Evolutionary conservation across 2,329 filamentous ascomycete genomes (phyloP).

Genomic region (Hymenoscyphus infarciens): DNA sequence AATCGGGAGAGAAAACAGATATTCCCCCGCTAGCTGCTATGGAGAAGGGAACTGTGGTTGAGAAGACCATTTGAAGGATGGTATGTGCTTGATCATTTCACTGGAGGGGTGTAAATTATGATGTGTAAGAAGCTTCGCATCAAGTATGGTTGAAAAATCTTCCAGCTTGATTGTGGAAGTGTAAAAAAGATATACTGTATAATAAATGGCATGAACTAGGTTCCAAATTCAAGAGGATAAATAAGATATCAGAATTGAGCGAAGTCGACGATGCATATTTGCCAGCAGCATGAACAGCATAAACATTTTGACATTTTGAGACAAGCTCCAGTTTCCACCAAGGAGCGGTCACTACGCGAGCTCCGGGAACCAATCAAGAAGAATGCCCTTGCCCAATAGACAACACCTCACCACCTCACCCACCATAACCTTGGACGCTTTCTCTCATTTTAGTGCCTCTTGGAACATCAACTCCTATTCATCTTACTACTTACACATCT

Average conservation of each 20-base stretch:
- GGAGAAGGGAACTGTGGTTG: background rate
- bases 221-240: background rate
- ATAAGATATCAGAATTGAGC: background rate
- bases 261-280: background rate
- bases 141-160: background rate
- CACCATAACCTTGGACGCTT: slow-evolving; percentile 21
- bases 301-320: slow-evolving; percentile 24
- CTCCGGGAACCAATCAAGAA: slow-evolving; percentile 26
- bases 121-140: background rate
- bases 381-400: slow-evolving; percentile 11
- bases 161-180: background rate
- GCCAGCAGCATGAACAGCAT: slow-evolving; percentile 14
- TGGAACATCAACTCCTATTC: background rate
- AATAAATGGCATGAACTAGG: background rate
- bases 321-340: slow-evolving; percentile 20
- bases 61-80: background rate
- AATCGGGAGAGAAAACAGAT: slow-evolving; percentile 15
- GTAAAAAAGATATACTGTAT: background rate
- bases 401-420: slow-evolving; percentile 14
- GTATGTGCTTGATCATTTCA: background rate
- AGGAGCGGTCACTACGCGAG: slow-evolving; percentile 29
- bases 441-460: slow-evolving; percentile 23
- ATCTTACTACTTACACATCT: slow-evolving; percentile 3
- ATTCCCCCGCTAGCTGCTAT: background rate
- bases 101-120: background rate